Percentiles rank a stretch among this genome's conserved stretches.
phyloP scores from a whole-genome alignment of 1,284 basidiomycete genomes.

The Sporisorium iseilematis-ciliati region DNA sequence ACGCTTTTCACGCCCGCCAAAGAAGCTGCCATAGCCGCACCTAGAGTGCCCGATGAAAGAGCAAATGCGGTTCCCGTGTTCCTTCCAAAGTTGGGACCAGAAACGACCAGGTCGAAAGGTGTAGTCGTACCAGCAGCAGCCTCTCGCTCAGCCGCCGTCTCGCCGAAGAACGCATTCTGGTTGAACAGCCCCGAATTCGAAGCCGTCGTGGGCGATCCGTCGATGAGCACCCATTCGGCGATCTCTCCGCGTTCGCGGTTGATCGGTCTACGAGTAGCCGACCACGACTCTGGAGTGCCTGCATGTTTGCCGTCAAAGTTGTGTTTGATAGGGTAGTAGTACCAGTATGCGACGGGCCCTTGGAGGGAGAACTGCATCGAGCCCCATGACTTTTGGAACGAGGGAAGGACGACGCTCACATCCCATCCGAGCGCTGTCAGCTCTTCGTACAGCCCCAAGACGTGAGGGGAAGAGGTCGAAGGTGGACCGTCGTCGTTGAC shows the following conservation, averaged over 20 bases:
- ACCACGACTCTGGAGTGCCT: constrained; percentile 56
- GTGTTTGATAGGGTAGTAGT: constrained; percentile 65
- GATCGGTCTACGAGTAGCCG: constrained; percentile 55
- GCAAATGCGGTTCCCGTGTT: constrained; percentile 68
- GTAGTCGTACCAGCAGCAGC: constrained; percentile 24
- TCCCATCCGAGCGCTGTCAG: constrained; percentile 59
- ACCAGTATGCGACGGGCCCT: constrained; percentile 62
- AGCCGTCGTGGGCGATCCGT: constrained; percentile 67
- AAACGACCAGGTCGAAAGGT: constrained; percentile 64
- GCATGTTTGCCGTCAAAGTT: constrained; percentile 56
- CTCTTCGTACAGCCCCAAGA: constrained; percentile 60
- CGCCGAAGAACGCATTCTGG: constrained; percentile 49
- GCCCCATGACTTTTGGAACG: constrained; percentile 62
- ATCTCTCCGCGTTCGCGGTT: constrained; percentile 55
- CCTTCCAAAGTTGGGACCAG: constrained; percentile 67
- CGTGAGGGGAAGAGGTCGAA: constrained; percentile 60
- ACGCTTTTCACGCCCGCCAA: constrained; percentile 58
- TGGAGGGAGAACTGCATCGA: constrained; percentile 62
- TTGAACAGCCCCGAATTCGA: constrained; percentile 66
- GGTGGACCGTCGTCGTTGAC: constrained; percentile 69
- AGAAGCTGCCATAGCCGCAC: constrained; percentile 63
- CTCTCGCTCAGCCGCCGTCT: constrained; percentile 12
- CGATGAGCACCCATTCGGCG: constrained; percentile 66
- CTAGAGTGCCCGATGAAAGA: constrained; percentile 66
- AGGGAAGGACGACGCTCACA: constrained; percentile 66